Percentiles rank a stretch among this genome's conserved stretches.
Evolutionary conservation across 768 basidiomycete genomes (phyloP).

Genomic region (Kwoniella newhampshirensis): DNA sequence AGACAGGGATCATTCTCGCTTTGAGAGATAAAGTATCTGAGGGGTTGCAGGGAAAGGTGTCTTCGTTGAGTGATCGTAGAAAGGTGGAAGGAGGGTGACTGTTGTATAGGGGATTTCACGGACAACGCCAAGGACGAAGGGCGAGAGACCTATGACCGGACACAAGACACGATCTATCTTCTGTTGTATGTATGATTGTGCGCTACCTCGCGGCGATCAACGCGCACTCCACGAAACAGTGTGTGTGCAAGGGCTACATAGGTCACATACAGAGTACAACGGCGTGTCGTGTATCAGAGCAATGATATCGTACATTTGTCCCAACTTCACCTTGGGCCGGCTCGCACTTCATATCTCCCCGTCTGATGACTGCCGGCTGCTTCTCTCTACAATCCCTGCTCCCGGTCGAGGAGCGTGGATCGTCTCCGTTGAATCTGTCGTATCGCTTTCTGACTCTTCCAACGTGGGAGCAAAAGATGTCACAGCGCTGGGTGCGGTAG

Average conservation of each 20-base stretch:
- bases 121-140: too few relatives aligned
- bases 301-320: too few relatives aligned
- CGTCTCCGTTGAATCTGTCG: constrained; percentile 12
- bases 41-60: too few relatives aligned
- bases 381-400: not conserved
- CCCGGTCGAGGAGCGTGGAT: constrained; percentile 6
- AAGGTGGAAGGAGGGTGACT: too few relatives aligned
- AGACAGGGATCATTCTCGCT: not conserved
- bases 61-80: too few relatives aligned
- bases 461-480: constrained; percentile 14
- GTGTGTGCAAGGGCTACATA: too few relatives aligned
- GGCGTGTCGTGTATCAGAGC: too few relatives aligned
- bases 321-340: not conserved
- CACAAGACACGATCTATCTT: too few relatives aligned
- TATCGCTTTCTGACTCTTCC: constrained; percentile 2
- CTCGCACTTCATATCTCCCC: not conserved
- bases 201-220: not conserved
- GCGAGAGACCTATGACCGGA: too few relatives aligned
- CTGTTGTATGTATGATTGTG: not conserved
- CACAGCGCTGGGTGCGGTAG: constrained; percentile 23
- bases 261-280: not conserved
- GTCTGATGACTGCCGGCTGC: constrained; percentile 1
- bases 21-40: not conserved
- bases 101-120: too few relatives aligned
- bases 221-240: too few relatives aligned